A percentile compares a stretch with the other conserved stretches of the same genome.
Conservation (phyloP, 2,329 filamentous ascomycete species). For the Grosmannia huntii region DNA sequence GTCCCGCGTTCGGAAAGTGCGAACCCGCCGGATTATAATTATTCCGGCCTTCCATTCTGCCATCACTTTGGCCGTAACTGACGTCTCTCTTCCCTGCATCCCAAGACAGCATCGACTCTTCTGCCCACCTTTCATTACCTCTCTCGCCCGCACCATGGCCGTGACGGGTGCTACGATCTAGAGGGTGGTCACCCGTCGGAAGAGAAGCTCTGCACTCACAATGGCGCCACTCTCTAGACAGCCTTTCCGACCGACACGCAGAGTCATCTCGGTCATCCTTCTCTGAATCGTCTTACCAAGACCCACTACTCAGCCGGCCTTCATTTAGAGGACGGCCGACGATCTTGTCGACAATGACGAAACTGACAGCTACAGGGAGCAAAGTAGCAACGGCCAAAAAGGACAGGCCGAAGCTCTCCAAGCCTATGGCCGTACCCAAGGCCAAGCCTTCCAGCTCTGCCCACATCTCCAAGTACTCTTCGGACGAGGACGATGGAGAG, state of each 20-base stretch:
- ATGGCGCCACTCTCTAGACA: conserved; percentile 42
- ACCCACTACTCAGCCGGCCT: too few species aligned
- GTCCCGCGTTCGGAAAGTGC: background rate
- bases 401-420: conserved; percentile 17
- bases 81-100: too few species aligned
- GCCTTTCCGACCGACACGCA: conserved; percentile 11
- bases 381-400: conserved; percentile 4
- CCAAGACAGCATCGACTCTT: background rate
- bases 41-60: background rate
- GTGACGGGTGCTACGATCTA: conserved; percentile 34
- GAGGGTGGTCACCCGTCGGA: conserved; percentile 36
- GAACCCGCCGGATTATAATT: background rate
- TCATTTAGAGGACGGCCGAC: background rate
- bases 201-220: conserved; percentile 25
- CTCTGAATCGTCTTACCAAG: background rate
- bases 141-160: conserved; percentile 22
- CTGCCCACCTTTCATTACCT: background rate
- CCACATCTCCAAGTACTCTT: conserved; percentile 19
- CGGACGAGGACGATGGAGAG: conserved; percentile 24
- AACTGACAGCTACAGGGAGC: too few species aligned
- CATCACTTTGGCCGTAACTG: background rate
- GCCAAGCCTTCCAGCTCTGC: conserved; percentile 25
- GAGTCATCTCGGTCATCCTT: conserved; percentile 7
- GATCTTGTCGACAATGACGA: too few species aligned
- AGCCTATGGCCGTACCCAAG: conserved; percentile 17